These are phyloP conservation scores for Poteriospumella lacustris DNA, from an alignment of 108 stramenopile genomes.

Conservation along the genomic window DNA sequence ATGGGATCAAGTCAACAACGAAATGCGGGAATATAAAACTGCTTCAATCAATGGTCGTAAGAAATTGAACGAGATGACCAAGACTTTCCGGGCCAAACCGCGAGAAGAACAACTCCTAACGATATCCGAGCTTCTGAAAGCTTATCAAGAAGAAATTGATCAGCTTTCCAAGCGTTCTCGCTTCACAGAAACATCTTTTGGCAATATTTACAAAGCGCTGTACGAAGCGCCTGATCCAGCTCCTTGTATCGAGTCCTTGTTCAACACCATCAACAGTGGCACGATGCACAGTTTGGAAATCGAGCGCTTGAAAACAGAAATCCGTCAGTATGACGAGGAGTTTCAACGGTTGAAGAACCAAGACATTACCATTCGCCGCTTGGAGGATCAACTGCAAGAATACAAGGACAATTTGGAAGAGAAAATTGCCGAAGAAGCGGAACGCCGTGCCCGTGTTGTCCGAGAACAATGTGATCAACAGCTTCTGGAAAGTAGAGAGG, in stretches of 20 bases:
- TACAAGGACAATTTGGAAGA: constrained; percentile 35
- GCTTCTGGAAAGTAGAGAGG: constrained; percentile 31
- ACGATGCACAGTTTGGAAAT: constrained; percentile 36
- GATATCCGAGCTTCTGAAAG: constrained; percentile 35
- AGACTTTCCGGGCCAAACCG: background rate
- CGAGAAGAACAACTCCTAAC: background rate
- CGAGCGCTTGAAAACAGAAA: constrained; percentile 41
- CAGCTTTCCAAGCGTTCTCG: constrained; percentile 33
- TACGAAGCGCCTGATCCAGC: constrained; percentile 49
- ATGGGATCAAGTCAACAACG: background rate
- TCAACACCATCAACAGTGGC: background rate
- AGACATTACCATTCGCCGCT: constrained; percentile 45
- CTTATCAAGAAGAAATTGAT: constrained; percentile 52
- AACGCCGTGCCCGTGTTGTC: constrained; percentile 11
- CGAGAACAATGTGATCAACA: constrained; percentile 29
- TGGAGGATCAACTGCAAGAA: constrained; percentile 38
- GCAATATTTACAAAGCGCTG: constrained; percentile 37
- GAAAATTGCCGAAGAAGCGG: constrained; percentile 33
- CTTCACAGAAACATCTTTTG: constrained; percentile 37
- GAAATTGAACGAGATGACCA: constrained; percentile 21
- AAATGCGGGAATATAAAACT: constrained; percentile 14
- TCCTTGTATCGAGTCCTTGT: constrained; percentile 29
- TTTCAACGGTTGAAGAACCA: constrained; percentile 51
- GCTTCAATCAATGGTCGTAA: constrained; percentile 23
- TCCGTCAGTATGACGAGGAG: constrained; percentile 46